Base-by-base conservation (phyloP, 164 flowering plant species). In the Stephania yunnanensis region DNA sequence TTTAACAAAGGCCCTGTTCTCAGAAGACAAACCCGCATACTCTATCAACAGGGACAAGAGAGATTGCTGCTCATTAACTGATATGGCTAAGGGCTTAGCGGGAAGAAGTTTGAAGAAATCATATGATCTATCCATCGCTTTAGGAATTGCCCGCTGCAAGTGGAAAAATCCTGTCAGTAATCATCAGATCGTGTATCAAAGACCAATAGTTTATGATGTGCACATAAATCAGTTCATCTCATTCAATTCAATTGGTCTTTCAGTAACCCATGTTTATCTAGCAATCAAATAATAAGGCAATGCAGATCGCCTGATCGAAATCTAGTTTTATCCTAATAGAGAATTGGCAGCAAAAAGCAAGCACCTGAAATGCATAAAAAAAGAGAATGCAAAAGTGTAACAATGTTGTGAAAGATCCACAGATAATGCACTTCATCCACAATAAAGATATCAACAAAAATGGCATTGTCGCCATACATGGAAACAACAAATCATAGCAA, bases 81-180 rank as follows among this genome's bases (percentile, higher is more conserved):
- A 83, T 69, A 91, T 78, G 70, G 78, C 74, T 64, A 84, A 79
- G 29, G 90, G 87, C 78, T 84, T 79, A 67, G 81, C 78, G 12
- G 93, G 90, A 31, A 93, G 87, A 80, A 85, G 75, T 75, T 86
- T 84, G 70, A 95, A 88, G 78, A 92, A 89, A 73, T 91, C 96
- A 86, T 86, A 92, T 22, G 89, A 90, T 70, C 93, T 87, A 63
- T 92, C 97, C n/a, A 88, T 65, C 20, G 79, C 76, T 22, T 70
- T 76, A 64, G 91, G 92, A 84, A 88, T 64, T 7, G 85, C 82
- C 42, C 87, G 79, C 99, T 95, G 92, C 91, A 89, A 74, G 65
- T 84, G 50, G 25, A 61, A 68, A 72, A 78, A 64, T 11, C 73
- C 22, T 10, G 42, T 69, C 48, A 42, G 44, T 74, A 2, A 4